Conservation (phyloP, 1,139 yeast species). For the Lizanozyma gosingica region DNA sequence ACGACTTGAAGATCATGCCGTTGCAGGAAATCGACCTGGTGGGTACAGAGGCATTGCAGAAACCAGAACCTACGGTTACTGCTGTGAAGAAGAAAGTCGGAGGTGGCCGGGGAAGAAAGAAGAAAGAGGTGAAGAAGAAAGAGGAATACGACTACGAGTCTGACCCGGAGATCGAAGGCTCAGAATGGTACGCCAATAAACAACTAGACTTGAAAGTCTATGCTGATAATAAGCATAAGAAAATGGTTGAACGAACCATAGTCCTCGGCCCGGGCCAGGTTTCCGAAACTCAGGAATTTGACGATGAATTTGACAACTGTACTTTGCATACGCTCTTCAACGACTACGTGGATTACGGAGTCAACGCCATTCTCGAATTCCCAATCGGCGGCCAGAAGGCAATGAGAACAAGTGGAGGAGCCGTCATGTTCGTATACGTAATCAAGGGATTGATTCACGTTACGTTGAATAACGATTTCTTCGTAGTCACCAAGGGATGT, state of each 20-base stretch:
- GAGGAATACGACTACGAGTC: conserved; percentile 21
- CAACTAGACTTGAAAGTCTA: conserved; percentile 32
- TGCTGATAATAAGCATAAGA: conserved; percentile 24
- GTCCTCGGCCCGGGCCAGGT: conserved; percentile 67
- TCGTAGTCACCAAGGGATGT: conserved; percentile 65
- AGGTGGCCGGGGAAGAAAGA: conserved; percentile 3
- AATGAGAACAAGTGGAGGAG: conserved; percentile 53
- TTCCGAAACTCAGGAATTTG: conserved; percentile 31
- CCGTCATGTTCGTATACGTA: conserved; percentile 68
- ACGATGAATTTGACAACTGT: conserved; percentile 46
- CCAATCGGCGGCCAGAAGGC: conserved; percentile 61
- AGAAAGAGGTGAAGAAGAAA: conserved; percentile 3
- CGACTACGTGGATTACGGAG: conserved; percentile 56
- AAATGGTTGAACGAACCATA: conserved; percentile 32
- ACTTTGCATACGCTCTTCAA: conserved; percentile 61
- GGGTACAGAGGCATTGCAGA: conserved; percentile 6
- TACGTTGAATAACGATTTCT: conserved; percentile 47
- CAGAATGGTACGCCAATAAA: conserved; percentile 38
- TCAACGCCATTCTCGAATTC: conserved; percentile 67
- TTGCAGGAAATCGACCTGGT: conserved; percentile 50
- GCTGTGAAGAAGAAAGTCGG: conserved; percentile 7
- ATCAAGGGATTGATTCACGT: conserved; percentile 66
- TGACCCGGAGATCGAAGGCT: conserved; percentile 38
- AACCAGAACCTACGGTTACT: conserved; percentile 9
- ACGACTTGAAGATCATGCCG: conserved; percentile 31